These are phyloP conservation scores for Fusarium pseudograminearum DNA, from an alignment of 2,329 filamentous ascomycete genomes.

Conservation along the genomic window DNA sequence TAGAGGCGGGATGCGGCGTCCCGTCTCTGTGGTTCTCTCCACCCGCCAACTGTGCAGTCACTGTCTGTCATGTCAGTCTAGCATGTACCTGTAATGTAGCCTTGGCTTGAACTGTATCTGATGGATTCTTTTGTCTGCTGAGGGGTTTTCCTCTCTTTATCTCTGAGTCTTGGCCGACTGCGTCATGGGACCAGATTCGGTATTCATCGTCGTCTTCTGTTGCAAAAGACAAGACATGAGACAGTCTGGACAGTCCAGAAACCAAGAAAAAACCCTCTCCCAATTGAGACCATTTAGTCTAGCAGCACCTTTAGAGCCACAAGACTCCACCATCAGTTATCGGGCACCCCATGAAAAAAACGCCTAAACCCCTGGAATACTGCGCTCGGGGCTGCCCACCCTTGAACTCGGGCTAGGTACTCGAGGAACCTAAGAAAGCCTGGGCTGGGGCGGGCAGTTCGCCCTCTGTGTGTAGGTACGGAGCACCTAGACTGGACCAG, in stretches of 20 bases:
- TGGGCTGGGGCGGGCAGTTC: not conserved
- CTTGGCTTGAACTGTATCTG: conserved; percentile 1
- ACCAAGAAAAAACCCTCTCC: conserved; percentile 4
- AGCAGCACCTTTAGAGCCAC: conserved; percentile 13
- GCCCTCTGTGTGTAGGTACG: not conserved
- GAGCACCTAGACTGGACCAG: not conserved
- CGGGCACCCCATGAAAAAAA: conserved; percentile 31
- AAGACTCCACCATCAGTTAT: conserved; percentile 14
- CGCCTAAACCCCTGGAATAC: conserved; percentile 33
- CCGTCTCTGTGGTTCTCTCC: conserved; percentile 32
- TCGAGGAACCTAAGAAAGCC: not conserved
- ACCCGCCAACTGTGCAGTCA: conserved; percentile 25
- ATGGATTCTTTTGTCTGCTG: not conserved
- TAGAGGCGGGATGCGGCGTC: conserved; percentile 32
- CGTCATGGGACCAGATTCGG: conserved; percentile 5
- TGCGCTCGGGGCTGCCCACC: conserved; percentile 31
- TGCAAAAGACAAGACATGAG: conserved; percentile 26
- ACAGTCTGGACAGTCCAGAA: conserved; percentile 30
- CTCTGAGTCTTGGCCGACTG: conserved; percentile 2
- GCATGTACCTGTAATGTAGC: not conserved
- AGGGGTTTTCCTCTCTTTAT: not conserved
- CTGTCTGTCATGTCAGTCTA: not conserved
- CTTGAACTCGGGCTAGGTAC: conserved; percentile 1
- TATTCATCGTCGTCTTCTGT: not conserved
- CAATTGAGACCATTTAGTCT: conserved; percentile 7